These are phyloP conservation scores for Phyllosticta ampelicida DNA, from an alignment of 2,329 filamentous ascomycete species.

Conservation along the genomic window DNA sequence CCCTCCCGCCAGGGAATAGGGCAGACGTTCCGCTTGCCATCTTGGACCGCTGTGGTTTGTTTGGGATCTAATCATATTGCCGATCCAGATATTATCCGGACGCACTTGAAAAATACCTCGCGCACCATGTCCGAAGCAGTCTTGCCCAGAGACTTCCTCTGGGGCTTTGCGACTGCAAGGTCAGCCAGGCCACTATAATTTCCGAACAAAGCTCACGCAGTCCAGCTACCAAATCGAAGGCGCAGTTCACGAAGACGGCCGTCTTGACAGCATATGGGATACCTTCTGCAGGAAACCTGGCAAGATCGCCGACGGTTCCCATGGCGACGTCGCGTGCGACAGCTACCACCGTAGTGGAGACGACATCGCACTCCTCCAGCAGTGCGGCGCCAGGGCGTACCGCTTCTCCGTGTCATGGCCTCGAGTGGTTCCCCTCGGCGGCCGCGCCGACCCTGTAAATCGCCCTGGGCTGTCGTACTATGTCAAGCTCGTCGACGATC, in stretches of 20 bases:
- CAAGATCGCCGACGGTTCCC: constrained; percentile 70
- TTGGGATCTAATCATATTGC: too few relatives aligned
- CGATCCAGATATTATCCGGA: not conserved
- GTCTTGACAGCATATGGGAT: constrained; percentile 79
- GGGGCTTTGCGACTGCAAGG: constrained; percentile 34
- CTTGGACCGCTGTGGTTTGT: too few relatives aligned
- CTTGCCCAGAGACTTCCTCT: constrained; percentile 30
- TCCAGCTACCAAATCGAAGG: constrained; percentile 81
- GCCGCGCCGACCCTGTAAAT: constrained; percentile 43
- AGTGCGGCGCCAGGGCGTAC: constrained; percentile 54
- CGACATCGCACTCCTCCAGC: constrained; percentile 68
- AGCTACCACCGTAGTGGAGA: constrained; percentile 71
- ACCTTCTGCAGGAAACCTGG: constrained; percentile 71
- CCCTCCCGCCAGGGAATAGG: too few relatives aligned
- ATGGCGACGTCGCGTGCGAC: constrained; percentile 71
- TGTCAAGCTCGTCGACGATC: constrained; percentile 27
- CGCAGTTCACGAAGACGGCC: constrained; percentile 60
- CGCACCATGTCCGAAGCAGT: constrained; percentile 21
- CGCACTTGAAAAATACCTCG: not conserved
- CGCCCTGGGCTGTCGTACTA: constrained; percentile 27
- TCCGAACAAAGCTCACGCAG: constrained; percentile 6
- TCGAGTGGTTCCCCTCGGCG: constrained; percentile 36
- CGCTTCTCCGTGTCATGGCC: constrained; percentile 29
- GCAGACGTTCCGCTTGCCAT: too few relatives aligned
- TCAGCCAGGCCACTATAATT: too few relatives aligned